phyloP scores from a whole-genome alignment of 306 rosid species.

The Ochetophila trinervis region DNA sequence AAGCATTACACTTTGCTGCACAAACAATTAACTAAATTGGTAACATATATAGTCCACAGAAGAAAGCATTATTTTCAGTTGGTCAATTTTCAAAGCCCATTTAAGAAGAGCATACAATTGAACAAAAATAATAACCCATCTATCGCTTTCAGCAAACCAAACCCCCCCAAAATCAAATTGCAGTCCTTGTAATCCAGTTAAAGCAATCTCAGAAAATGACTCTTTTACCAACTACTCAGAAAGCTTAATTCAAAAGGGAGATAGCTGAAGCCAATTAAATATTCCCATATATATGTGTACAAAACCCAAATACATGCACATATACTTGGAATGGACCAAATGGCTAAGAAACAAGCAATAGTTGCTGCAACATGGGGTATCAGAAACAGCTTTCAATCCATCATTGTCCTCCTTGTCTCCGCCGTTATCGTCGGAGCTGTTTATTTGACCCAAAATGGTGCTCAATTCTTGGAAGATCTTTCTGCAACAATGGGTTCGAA shows the following conservation, averaged over 20 bases:
- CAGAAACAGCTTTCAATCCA: constrained; percentile 52
- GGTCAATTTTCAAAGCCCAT: neutral
- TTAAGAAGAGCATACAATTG: neutral
- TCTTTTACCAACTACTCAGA: constrained; percentile 45
- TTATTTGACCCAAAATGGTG: constrained; percentile 45
- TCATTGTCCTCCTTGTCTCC: constrained; percentile 55
- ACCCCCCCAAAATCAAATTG: constrained; percentile 16
- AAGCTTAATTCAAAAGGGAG: constrained; percentile 39
- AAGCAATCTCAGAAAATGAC: constrained; percentile 26
- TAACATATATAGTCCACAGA: neutral
- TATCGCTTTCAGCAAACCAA: constrained; percentile 40
- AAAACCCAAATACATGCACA: neutral
- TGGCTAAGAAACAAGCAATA: constrained; percentile 33
- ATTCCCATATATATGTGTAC: constrained; percentile 3
- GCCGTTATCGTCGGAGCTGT: constrained; percentile 39
- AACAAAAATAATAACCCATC: constrained; percentile 21
- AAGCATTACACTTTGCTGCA: constrained; percentile 20
- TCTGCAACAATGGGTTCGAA: constrained; percentile 1
- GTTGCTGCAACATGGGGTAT: constrained; percentile 45
- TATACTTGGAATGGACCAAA: constrained; percentile 13
- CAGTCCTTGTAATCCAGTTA: constrained; percentile 16
- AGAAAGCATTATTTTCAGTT: neutral
- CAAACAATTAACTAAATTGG: constrained; percentile 2
- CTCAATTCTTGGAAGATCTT: constrained; percentile 14
- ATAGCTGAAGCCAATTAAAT: constrained; percentile 3